These are phyloP conservation scores for Piper betle DNA, from an alignment of 164 flowering plant genomes.

Conservation along the genomic window DNA sequence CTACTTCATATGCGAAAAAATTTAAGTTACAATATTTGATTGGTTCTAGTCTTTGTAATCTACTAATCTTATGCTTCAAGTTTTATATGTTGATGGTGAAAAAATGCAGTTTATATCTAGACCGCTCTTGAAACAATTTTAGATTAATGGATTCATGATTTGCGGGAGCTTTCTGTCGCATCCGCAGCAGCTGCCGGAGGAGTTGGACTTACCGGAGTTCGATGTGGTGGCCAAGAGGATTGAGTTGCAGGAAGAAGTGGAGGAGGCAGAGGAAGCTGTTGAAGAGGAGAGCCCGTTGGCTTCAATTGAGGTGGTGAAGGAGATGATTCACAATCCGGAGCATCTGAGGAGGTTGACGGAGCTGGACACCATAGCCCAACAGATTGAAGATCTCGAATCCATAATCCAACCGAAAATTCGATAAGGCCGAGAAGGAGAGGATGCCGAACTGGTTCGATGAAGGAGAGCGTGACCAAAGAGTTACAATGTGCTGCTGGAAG, in stretches of 20 bases:
- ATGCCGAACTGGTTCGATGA: constrained; percentile 55
- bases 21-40: too few relatives aligned
- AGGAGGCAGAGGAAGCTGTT: constrained; percentile 14
- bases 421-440: constrained; percentile 31
- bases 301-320: constrained; percentile 67
- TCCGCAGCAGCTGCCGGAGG: constrained; percentile 15
- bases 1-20: too few relatives aligned
- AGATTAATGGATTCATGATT: too few relatives aligned
- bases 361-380: constrained; percentile 79
- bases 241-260: constrained; percentile 37
- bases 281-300: constrained; percentile 25
- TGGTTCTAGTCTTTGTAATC: too few relatives aligned
- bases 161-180: too few relatives aligned
- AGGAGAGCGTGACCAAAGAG: constrained; percentile 72
- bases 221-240: constrained; percentile 86
- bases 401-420: constrained; percentile 37
- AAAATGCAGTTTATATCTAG: too few relatives aligned
- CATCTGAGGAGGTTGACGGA: constrained; percentile 46
- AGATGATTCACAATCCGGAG: constrained; percentile 51
- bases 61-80: too few relatives aligned
- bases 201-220: constrained; percentile 59
- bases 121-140: too few relatives aligned
- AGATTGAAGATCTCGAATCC: constrained; percentile 81
- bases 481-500: constrained; percentile 91
- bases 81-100: too few relatives aligned